phyloP scores from a whole-genome alignment of 2,329 filamentous ascomycete genomes.

The Aaosphaeria pasadenensis region DNA sequence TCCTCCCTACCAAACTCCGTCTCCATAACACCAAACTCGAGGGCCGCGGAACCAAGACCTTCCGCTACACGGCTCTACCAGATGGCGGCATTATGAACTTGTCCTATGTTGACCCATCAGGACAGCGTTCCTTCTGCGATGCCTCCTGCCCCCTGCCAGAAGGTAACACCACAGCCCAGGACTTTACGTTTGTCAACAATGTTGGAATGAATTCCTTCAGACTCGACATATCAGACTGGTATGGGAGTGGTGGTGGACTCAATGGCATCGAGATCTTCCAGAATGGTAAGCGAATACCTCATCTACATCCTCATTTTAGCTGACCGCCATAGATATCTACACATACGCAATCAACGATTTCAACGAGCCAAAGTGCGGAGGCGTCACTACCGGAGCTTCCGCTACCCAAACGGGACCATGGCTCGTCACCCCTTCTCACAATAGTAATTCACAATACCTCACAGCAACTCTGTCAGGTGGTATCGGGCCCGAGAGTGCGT shows the following conservation, averaged over 20 bases:
- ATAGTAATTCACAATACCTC: slow-evolving; percentile 75
- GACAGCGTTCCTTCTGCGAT: slow-evolving; percentile 69
- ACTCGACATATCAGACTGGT: slow-evolving; percentile 83
- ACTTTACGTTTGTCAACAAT: slow-evolving; percentile 90
- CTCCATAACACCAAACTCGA: slow-evolving; percentile 84
- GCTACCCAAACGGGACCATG: slow-evolving; percentile 73
- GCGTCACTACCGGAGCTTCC: slow-evolving; percentile 58
- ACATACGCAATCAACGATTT: slow-evolving; percentile 82
- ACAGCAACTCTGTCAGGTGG: slow-evolving; percentile 62
- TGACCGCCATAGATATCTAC: slow-evolving; percentile 59
- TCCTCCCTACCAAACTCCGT: slow-evolving; percentile 80
- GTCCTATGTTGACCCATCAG: slow-evolving; percentile 77
- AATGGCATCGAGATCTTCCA: slow-evolving; percentile 84
- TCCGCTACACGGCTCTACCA: slow-evolving; percentile 80
- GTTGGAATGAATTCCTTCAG: slow-evolving; percentile 87
- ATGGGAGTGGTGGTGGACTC: slow-evolving; percentile 80
- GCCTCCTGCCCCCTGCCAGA: slow-evolving; percentile 77
- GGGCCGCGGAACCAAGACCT: slow-evolving; percentile 83
- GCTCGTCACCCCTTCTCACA: slow-evolving; percentile 63
- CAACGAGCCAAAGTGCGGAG: slow-evolving; percentile 81
- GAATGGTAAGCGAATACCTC: slow-evolving; percentile 47
- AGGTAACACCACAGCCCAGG: slow-evolving; percentile 70
- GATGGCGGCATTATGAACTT: slow-evolving; percentile 94
- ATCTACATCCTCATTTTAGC: not conserved
- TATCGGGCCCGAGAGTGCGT: slow-evolving; percentile 56